Evolutionary conservation across 1,139 yeast genomes (phyloP), one percentile per base, ranked within the genome.

Genomic region (Geotrichum bryndzae): DNA sequence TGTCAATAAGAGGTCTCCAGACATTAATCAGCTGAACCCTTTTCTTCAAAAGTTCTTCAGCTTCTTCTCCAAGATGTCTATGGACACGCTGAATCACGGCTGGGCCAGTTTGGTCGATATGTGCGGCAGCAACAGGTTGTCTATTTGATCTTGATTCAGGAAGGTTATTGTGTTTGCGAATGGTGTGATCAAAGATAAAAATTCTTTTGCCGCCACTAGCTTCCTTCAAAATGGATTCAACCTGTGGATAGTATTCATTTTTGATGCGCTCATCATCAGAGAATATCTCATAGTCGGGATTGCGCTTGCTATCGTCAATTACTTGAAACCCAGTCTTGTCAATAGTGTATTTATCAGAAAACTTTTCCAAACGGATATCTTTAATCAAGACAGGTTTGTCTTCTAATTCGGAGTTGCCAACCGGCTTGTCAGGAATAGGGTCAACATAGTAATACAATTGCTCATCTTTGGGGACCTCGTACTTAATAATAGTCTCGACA

Each of bases 51-150:
- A 29, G 66, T 61, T 51, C 58, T 55, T 68, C 67, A 7, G 62
- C 64, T 3, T 67, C 69, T 13, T 56, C 61, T 3, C 68, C 70
- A 31, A 67, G 51, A 58, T 69, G 71, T 31, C 63, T 25, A 11
- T 63, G 63, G 13, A 69, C 70, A 4, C 72, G 65, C 29, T 60
- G 61, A 15, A 60, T 59, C 0, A 69, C 69, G 1, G 72, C 68
- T 51, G 55, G 51, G n/a, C 67, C 63, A 6, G 72, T 67, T 57
- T 69, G 72, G 53, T 69, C 72, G 38, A 68, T 69, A 57, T 69
- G 72, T 10, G 66, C 69, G 13, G 60, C 59, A 23, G 51, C 54
- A 3, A 65, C 69, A 4, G 72, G 72, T 29, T 67, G 67, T 46
- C 72, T 63, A 41, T 58, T 54, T n/a, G 64, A 60, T 10, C 25